These are phyloP conservation scores for Gleditsia sinensis DNA, from an alignment of 306 rosid genomes.

Conservation along the genomic window DNA sequence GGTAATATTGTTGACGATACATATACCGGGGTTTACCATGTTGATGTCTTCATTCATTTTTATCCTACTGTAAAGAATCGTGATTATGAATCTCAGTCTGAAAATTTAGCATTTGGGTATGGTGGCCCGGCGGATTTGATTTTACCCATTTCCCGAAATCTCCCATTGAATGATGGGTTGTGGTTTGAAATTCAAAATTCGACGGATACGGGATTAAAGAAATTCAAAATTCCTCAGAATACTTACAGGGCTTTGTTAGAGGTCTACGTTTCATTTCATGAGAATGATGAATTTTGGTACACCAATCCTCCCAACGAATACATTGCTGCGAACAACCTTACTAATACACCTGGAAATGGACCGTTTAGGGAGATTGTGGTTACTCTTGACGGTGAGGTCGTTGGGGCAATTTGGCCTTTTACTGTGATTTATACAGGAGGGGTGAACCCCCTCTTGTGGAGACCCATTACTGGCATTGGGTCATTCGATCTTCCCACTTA, in stretches of 20 bases:
- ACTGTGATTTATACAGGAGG: slow-evolving; percentile 90
- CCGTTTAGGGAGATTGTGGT: slow-evolving; percentile 85
- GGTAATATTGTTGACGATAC: slow-evolving; percentile 65
- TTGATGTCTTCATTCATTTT: background rate
- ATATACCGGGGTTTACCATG: slow-evolving; percentile 52
- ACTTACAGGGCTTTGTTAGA: slow-evolving; percentile 84
- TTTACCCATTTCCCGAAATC: slow-evolving; percentile 70
- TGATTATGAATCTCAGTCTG: slow-evolving; percentile 13
- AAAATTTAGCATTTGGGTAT: slow-evolving; percentile 29
- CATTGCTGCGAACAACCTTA: slow-evolving; percentile 59
- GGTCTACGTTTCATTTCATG: slow-evolving; percentile 91
- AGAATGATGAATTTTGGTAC: slow-evolving; percentile 92
- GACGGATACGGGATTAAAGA: slow-evolving; percentile 46
- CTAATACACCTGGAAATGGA: slow-evolving; percentile 65
- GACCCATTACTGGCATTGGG: slow-evolving; percentile 84
- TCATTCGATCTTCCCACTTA: slow-evolving; percentile 86
- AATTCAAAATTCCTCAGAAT: slow-evolving; percentile 69
- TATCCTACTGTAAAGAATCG: slow-evolving; percentile 48
- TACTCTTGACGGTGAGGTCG: slow-evolving; percentile 59
- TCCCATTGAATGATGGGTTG: slow-evolving; percentile 75
- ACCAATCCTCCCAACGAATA: slow-evolving; percentile 68
- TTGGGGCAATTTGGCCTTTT: slow-evolving; percentile 84
- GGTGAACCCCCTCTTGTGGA: slow-evolving; percentile 84
- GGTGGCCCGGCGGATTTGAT: slow-evolving; percentile 74
- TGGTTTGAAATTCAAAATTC: slow-evolving; percentile 77